Evolutionary conservation across 208 protist species (phyloP).

Genomic region (Tritrichomonas musculus): DNA sequence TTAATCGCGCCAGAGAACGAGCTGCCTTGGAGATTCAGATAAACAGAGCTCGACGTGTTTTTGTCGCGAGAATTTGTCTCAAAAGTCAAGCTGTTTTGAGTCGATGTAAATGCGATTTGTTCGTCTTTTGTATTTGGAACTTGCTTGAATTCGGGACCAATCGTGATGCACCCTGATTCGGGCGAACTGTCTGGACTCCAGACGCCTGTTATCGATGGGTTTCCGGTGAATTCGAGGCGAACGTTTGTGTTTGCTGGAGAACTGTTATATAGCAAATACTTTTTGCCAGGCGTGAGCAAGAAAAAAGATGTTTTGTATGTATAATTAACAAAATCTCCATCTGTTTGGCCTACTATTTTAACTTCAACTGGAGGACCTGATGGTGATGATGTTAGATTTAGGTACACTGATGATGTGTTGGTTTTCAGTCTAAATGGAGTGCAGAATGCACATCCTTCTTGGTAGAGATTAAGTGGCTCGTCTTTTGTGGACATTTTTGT

Average conservation of each 20-base stretch:
- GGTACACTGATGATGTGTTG: too few species aligned
- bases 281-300: background rate
- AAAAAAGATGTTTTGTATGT: too few species aligned
- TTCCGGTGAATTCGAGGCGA: background rate
- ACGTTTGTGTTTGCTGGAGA: background rate
- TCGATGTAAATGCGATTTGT: background rate
- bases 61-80: background rate
- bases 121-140: background rate
- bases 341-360: too few species aligned
- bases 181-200: background rate
- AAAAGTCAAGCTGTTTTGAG: background rate
- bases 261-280: background rate
- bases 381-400: too few species aligned
- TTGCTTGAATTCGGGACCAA: background rate
- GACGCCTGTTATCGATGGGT: background rate
- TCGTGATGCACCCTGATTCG: background rate
- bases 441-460: too few species aligned
- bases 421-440: too few species aligned
- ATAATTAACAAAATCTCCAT: too few species aligned
- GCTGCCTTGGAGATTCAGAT: background rate
- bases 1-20: background rate
- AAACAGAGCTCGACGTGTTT: background rate
- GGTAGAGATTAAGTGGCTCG: too few species aligned
- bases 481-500: too few species aligned
- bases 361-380: too few species aligned